Percentiles rank a stretch among this genome's conserved stretches.
phyloP scores from a whole-genome alignment of 1,284 basidiomycete species.

The Dichomitus squalens region DNA sequence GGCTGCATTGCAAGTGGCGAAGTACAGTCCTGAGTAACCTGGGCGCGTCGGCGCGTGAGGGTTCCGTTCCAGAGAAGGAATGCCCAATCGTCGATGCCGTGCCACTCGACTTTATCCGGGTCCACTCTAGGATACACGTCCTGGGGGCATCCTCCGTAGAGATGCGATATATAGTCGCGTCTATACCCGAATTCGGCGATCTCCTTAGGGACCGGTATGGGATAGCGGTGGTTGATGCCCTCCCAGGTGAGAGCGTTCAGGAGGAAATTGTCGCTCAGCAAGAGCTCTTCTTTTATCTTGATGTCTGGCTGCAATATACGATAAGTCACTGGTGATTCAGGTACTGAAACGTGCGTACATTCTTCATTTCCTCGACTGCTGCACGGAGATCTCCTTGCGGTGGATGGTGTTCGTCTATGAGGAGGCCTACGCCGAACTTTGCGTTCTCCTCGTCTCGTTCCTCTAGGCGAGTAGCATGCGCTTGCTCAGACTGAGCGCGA shows the following conservation, averaged over 20 bases:
- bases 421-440: background rate
- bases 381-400: background rate
- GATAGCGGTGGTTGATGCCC: constrained; percentile 9
- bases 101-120: constrained; percentile 2
- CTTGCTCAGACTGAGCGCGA: background rate
- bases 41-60: constrained; percentile 9
- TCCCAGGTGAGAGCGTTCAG: constrained; percentile 8
- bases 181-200: constrained; percentile 20
- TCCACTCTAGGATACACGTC: constrained; percentile 27
- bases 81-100: constrained; percentile 10
- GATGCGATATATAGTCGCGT: constrained; percentile 33
- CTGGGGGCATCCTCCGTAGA: constrained; percentile 37
- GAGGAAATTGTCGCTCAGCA: constrained; percentile 11
- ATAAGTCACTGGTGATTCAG: background rate
- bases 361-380: constrained; percentile 3
- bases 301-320: constrained; percentile 4
- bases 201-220: constrained; percentile 9
- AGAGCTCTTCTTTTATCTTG: constrained; percentile 12
- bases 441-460: too few relatives aligned
- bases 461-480: background rate
- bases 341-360: background rate
- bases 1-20: background rate
- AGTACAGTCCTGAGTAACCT: constrained; percentile 3
- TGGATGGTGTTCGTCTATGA: background rate
- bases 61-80: constrained; percentile 8